Evolutionary conservation across 306 rosid genomes (phyloP).

Genomic region (Rosa persica): DNA sequence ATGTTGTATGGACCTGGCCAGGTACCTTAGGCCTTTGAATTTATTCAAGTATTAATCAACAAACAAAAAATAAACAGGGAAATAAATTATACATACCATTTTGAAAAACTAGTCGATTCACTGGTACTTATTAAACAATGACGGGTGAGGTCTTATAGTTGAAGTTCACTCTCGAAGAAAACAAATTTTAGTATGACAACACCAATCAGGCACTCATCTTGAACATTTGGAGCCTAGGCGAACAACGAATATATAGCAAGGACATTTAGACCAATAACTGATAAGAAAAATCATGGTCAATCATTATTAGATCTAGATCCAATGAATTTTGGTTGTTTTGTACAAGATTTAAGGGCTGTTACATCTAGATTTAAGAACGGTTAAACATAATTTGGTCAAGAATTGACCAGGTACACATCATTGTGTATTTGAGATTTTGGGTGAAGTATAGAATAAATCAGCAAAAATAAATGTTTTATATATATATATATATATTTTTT

Average conservation of each 20-base stretch:
- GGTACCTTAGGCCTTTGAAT: not conserved
- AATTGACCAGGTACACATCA: slow-evolving; percentile 1
- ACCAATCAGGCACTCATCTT: not conserved
- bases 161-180: not conserved
- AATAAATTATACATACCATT: not conserved
- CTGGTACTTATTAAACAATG: not conserved
- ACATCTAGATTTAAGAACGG: not conserved
- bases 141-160: not conserved
- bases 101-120: not conserved
- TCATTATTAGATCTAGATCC: not conserved
- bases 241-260: not conserved
- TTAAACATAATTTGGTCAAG: not conserved
- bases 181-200: not conserved
- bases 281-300: not conserved
- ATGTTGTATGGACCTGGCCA: not conserved
- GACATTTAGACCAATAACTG: not conserved
- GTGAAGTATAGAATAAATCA: not conserved
- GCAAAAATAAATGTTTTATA: too few species aligned
- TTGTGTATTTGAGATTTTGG: not conserved
- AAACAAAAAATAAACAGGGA: not conserved
- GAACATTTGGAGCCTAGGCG: not conserved
- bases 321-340: not conserved
- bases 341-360: not conserved
- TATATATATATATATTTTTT: too few species aligned
- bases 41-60: not conserved